These are phyloP conservation scores for Phialophora chinensis DNA, from an alignment of 2,329 filamentous ascomycete species.

Conservation along the genomic window DNA sequence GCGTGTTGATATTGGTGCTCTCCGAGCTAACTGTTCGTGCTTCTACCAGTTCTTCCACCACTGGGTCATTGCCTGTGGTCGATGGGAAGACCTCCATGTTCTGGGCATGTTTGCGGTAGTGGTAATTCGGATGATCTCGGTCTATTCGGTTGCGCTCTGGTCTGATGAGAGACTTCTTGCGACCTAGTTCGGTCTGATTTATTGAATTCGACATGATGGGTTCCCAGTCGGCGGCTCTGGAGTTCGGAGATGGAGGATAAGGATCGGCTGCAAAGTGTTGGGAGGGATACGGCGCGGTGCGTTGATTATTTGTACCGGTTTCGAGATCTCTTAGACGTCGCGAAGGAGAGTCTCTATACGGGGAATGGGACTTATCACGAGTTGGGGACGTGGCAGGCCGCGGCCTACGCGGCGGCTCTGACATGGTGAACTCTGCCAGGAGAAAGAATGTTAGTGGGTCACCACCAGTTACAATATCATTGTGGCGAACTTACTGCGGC, in stretches of 20 bases:
- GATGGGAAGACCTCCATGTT: conserved; percentile 91
- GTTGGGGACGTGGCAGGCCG: conserved; percentile 64
- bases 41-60: conserved; percentile 71
- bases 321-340: conserved; percentile 76
- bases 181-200: conserved; percentile 56
- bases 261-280: conserved; percentile 34
- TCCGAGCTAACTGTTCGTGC: conserved; percentile 66
- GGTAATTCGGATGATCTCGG: conserved; percentile 88
- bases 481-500: conserved; percentile 18
- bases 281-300: conserved; percentile 45
- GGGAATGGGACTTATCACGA: conserved; percentile 63
- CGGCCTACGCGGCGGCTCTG: conserved; percentile 65
- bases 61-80: conserved; percentile 87
- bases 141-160: conserved; percentile 88
- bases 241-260: conserved; percentile 47
- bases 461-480: conserved; percentile 14
- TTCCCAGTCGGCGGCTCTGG: conserved; percentile 59
- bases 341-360: conserved; percentile 71
- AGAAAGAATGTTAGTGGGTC: conserved; percentile 32
- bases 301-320: conserved; percentile 54
- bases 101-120: conserved; percentile 93
- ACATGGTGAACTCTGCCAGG: conserved; percentile 46
- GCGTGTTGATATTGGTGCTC: conserved; percentile 60
- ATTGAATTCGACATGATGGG: conserved; percentile 55
- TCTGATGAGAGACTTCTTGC: conserved; percentile 86